These are phyloP conservation scores for Daldinia sp. DNA, from an alignment of 2,329 filamentous ascomycete genomes.

Conservation along the genomic window DNA sequence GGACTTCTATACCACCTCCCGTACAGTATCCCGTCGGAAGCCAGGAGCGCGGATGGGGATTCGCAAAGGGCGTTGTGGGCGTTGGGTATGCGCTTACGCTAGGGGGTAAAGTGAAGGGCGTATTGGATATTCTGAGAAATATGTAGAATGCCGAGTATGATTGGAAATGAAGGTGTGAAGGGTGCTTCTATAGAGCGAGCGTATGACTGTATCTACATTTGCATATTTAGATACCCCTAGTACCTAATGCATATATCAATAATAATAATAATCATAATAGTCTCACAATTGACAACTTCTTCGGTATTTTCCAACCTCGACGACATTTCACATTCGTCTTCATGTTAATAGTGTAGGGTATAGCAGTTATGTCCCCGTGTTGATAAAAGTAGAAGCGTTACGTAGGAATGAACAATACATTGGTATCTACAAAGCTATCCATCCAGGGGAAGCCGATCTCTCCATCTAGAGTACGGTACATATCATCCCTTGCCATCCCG, in stretches of 20 bases:
- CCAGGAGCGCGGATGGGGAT: constrained; percentile 70
- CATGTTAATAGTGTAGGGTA: neutral
- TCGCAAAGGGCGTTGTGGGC: constrained; percentile 67
- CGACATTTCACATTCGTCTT: too few relatives aligned
- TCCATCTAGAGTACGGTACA: neutral
- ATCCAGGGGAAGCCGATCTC: neutral
- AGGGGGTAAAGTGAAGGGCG: constrained; percentile 51
- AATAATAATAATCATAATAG: constrained; percentile 21
- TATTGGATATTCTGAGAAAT: constrained; percentile 55
- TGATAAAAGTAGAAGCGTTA: neutral
- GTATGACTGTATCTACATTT: constrained; percentile 9
- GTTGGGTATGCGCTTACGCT: constrained; percentile 63
- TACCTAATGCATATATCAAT: constrained; percentile 7
- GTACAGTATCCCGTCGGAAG: constrained; percentile 82
- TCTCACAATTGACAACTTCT: neutral
- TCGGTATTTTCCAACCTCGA: too few relatives aligned
- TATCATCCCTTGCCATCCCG: neutral
- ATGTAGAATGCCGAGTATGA: constrained; percentile 30
- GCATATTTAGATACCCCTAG: constrained; percentile 19
- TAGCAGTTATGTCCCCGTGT: neutral
- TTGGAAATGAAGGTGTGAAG: constrained; percentile 1
- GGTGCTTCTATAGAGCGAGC: neutral
- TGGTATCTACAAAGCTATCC: neutral
- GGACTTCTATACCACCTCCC: constrained; percentile 81
- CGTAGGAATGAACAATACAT: neutral